These are phyloP conservation scores for Hypoxylon fuscum DNA, from an alignment of 495 filamentous ascomycete genomes.

Conservation along the genomic window DNA sequence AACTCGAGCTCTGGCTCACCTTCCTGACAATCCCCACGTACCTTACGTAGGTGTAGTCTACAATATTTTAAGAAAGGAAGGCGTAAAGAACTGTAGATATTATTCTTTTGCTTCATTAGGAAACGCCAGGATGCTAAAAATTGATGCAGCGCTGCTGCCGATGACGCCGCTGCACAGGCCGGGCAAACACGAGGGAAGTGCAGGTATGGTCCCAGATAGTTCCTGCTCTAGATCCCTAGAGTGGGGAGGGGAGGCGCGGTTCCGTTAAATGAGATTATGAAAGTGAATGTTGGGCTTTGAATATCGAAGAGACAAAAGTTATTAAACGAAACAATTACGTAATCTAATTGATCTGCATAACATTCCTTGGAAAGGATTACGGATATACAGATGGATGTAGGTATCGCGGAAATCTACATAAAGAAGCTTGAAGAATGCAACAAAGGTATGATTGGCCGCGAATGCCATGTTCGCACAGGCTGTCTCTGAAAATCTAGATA, in stretches of 20 bases:
- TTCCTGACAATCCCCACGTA: slow-evolving; percentile 35
- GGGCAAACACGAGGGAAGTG: slow-evolving; percentile 8
- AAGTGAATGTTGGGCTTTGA: background rate
- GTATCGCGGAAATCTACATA: too few relatives aligned
- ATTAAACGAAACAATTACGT: background rate
- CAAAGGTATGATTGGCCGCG: too few relatives aligned
- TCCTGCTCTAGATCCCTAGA: background rate
- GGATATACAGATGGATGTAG: too few relatives aligned
- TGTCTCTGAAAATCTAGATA: too few relatives aligned
- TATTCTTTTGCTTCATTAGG: slow-evolving; percentile 12
- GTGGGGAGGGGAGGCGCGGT: slow-evolving; percentile 22
- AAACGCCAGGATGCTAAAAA: slow-evolving; percentile 2
- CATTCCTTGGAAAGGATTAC: too few relatives aligned
- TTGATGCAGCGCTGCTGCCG: too few relatives aligned
- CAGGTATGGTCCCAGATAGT: background rate
- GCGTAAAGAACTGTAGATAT: background rate
- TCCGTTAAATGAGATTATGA: background rate
- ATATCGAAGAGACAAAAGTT: background rate
- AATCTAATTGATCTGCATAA: background rate
- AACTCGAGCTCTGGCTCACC: slow-evolving; percentile 46
- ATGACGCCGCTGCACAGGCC: slow-evolving; percentile 6
- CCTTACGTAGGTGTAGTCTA: background rate
- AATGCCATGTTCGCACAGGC: too few relatives aligned
- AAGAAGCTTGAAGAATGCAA: too few relatives aligned
- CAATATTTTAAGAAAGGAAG: slow-evolving; percentile 3